Evolutionary conservation across 345 rosid species (phyloP).

Genomic region (Citrus mangshanensis): DNA sequence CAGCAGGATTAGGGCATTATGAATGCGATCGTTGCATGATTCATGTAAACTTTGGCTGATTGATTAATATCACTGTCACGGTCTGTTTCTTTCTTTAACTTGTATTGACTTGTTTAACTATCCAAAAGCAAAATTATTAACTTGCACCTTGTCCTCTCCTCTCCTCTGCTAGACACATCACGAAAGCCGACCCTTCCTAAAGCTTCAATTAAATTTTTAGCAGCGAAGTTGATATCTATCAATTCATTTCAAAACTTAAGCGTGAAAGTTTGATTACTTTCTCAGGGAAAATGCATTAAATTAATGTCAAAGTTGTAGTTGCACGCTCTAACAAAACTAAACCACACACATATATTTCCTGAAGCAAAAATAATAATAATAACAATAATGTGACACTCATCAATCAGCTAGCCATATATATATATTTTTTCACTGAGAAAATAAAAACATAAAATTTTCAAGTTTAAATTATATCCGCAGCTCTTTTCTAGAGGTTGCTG

Average conservation of each 20-base stretch:
- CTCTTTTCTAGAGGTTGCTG: not conserved
- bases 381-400: too few relatives aligned
- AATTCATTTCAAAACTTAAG: not conserved
- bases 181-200: conserved; percentile 7
- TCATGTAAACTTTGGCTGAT: not conserved
- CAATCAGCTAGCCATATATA: too few relatives aligned
- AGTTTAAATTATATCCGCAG: too few relatives aligned
- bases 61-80: not conserved
- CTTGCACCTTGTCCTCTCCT: not conserved
- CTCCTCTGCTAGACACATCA: not conserved
- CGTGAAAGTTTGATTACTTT: too few relatives aligned
- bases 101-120: not conserved
- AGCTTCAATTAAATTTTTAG: not conserved
- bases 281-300: too few relatives aligned
- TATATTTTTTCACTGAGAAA: too few relatives aligned
- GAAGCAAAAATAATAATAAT: too few relatives aligned
- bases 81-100: not conserved
- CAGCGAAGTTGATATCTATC: not conserved
- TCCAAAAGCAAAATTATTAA: not conserved
- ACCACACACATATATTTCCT: too few relatives aligned
- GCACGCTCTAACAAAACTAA: too few relatives aligned
- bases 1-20: not conserved
- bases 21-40: not conserved
- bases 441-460: too few relatives aligned
- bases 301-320: too few relatives aligned